Base-by-base conservation (phyloP, 306 rosid species). In the Prunus fruticosa region DNA sequence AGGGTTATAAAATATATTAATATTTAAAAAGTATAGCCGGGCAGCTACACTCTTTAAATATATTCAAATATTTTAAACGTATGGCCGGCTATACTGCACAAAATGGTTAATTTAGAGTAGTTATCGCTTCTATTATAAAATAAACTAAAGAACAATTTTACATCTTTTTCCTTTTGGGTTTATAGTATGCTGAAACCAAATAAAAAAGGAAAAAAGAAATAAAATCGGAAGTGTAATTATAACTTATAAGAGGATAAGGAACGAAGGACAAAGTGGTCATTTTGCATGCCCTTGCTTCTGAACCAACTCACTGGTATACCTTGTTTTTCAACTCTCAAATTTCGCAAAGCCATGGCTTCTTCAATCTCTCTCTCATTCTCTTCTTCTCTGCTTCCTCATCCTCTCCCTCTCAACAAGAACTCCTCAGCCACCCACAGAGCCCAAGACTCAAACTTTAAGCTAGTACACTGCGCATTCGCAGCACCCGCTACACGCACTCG, bases 351-450 rank as follows among this genome's bases (percentile, higher is more conserved):
- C 52, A 77, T 77, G 75, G 71, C 81, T 69, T 47, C 81, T 82
- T 91, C 92, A 11, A 20, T 85, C 10, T 88, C 87, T 54, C 85
- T 91, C 19, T 85, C 95, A 0, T 90, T 92, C 76, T 90, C 93
- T 64, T 89, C 91, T 60, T 92, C 98, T 34, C 67, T 91, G 2
- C 82, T 84, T 9, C 80, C 88, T 49, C 81, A 85, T 20, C 82
- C 88, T 52, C 68, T 80, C 23, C 61, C 86, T 5, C 62, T n/a
- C 56, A 71, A 75, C 58, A 78, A 74, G 50, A 73, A 22, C 84
- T 82, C 30, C 78, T 54, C 68, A 25, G 72, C 20, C 22, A 64
- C n/a, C 41, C 25, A 34, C 67, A 34, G 64, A 46, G 18, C 91
- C 73, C 76, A 81, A 56, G 50, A 76, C 45, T 66, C 89, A 19